A percentile compares a stretch with the other conserved stretches of the same genome.
phyloP scores from a whole-genome alignment of 495 filamentous ascomycete species.

The Hyaloscypha finlandica region DNA sequence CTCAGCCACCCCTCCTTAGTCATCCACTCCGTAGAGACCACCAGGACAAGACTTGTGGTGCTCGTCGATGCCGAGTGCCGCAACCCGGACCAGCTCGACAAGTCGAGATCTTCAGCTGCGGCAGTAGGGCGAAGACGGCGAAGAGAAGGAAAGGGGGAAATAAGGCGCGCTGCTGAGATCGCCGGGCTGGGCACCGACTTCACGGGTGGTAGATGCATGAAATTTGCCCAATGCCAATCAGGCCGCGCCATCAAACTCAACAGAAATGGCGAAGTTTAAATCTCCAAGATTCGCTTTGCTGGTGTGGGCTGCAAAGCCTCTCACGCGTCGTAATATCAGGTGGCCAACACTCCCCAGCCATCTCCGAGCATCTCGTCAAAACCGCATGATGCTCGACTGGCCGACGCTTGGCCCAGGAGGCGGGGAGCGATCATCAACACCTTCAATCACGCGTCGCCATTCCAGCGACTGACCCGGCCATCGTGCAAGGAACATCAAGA shows the following conservation, averaged over 20 bases:
- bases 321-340: slow-evolving; percentile 17
- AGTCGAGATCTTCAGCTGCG: not conserved
- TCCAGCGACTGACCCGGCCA: slow-evolving; percentile 11
- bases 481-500: slow-evolving; percentile 13
- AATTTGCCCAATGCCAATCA: not conserved
- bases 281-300: not conserved
- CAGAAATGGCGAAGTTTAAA: not conserved
- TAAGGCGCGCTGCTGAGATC: not conserved
- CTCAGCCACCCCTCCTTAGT: not conserved
- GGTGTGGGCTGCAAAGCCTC: slow-evolving; percentile 20
- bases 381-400: not conserved
- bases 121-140: too few species aligned
- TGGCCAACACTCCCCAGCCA: slow-evolving; percentile 22
- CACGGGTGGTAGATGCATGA: not conserved
- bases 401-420: slow-evolving; percentile 15
- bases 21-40: too few species aligned
- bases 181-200: not conserved
- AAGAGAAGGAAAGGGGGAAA: not conserved
- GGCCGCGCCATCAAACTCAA: not conserved
- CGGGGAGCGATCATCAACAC: slow-evolving; percentile 16
- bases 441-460: slow-evolving; percentile 20
- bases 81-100: not conserved
- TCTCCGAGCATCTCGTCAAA: not conserved
- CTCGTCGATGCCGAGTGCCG: not conserved
- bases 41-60: not conserved